These are phyloP conservation scores for Schoenoplectus triqueter DNA, from an alignment of 202 grass and related monocot species.

Conservation along the genomic window DNA sequence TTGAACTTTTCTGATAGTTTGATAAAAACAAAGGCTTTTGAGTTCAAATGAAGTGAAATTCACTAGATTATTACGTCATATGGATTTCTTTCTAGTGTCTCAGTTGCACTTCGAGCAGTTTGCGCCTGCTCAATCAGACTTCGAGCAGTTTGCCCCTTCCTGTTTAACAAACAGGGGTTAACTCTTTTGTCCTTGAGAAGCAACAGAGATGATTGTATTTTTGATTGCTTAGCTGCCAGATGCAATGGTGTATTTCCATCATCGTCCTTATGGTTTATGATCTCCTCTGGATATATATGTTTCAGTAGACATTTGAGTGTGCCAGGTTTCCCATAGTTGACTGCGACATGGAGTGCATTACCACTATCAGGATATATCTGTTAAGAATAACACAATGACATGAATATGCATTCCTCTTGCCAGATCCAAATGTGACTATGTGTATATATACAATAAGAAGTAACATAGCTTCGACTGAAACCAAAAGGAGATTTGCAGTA, in stretches of 20 bases:
- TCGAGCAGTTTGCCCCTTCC: slow-evolving; percentile 42
- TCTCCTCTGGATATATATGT: slow-evolving; percentile 42
- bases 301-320: slow-evolving; percentile 45
- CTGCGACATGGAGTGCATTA: slow-evolving; percentile 53
- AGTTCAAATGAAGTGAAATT: background rate
- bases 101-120: slow-evolving; percentile 51
- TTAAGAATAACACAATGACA: slow-evolving; percentile 10
- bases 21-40: too few relatives aligned
- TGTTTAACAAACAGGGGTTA: slow-evolving; percentile 52
- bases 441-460: too few relatives aligned
- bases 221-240: slow-evolving; percentile 42
- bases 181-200: slow-evolving; percentile 52
- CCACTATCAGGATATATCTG: background rate
- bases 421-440: background rate
- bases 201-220: slow-evolving; percentile 46
- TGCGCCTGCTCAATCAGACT: slow-evolving; percentile 48
- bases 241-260: slow-evolving; percentile 62
- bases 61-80: slow-evolving; percentile 40
- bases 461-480: background rate
- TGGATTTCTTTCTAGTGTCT: slow-evolving; percentile 23
- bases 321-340: slow-evolving; percentile 37
- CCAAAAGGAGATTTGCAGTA: background rate
- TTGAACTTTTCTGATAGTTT: too few relatives aligned
- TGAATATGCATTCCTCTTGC: background rate
- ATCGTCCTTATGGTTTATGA: slow-evolving; percentile 47